phyloP scores from a whole-genome alignment of 2,329 filamentous ascomycete genomes.

The Atkinsonella hypoxylon region DNA sequence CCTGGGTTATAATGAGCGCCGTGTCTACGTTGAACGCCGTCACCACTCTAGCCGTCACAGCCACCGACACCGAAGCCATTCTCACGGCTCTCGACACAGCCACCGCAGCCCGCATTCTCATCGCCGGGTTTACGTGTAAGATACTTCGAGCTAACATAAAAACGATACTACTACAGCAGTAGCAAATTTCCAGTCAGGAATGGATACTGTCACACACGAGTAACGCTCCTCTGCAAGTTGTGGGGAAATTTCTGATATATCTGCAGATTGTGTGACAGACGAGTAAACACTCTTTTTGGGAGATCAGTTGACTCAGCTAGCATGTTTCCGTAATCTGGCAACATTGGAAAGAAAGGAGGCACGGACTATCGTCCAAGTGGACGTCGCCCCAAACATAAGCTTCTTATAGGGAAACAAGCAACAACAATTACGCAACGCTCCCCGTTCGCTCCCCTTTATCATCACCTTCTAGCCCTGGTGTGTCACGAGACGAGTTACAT shows the following conservation, averaged over 20 bases:
- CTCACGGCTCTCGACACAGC: conserved; percentile 8
- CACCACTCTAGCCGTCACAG: conserved; percentile 27
- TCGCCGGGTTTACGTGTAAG: conserved; percentile 37
- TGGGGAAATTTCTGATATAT: neutral
- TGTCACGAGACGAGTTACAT: neutral
- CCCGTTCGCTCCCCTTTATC: neutral
- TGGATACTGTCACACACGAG: too few relatives aligned
- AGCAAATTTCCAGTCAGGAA: neutral
- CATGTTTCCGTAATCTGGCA: neutral
- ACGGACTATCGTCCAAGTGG: neutral
- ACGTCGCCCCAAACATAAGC: neutral
- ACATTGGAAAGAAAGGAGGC: neutral
- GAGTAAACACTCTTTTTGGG: neutral
- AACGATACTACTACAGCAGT: neutral
- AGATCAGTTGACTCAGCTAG: neutral
- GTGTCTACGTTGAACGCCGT: conserved; percentile 11
- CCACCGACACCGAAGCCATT: conserved; percentile 25
- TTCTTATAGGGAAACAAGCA: neutral
- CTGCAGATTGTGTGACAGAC: neutral
- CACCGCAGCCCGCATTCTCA: conserved; percentile 37
- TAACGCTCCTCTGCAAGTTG: neutral
- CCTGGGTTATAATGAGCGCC: conserved; percentile 27
- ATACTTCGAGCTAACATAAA: neutral
- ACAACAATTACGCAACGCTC: neutral
- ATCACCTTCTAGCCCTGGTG: neutral